Evolutionary conservation across 768 basidiomycete species (phyloP).

Genomic region (Tulasnella sp.): DNA sequence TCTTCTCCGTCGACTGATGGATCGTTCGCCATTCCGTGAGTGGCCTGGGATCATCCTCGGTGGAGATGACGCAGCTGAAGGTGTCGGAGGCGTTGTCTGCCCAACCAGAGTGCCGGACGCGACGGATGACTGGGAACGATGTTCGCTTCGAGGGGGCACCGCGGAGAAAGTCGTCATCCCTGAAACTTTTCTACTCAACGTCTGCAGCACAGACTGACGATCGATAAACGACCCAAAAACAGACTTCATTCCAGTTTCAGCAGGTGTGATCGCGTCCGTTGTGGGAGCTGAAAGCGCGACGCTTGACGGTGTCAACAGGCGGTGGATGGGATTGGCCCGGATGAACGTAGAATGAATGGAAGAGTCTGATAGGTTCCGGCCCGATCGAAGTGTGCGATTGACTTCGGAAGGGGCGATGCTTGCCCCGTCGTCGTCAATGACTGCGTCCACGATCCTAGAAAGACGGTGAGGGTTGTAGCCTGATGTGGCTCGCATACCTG

Average conservation of each 20-base stretch:
- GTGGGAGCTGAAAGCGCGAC: conserved; percentile 22
- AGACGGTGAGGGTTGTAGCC: conserved; percentile 25
- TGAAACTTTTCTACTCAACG: conserved; percentile 27
- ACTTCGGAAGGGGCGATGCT: conserved; percentile 22
- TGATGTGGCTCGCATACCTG: conserved; percentile 5
- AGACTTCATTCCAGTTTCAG: neutral
- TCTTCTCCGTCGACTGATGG: too few species aligned
- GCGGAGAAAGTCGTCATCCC: conserved; percentile 19
- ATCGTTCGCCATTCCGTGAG: too few species aligned
- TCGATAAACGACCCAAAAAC: conserved; percentile 16
- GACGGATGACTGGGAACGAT: neutral
- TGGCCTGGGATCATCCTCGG: conserved; percentile 1
- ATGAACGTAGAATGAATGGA: conserved; percentile 82
- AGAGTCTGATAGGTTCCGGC: conserved; percentile 78
- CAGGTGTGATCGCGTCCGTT: conserved; percentile 4
- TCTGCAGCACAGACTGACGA: conserved; percentile 26
- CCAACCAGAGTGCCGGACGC: neutral
- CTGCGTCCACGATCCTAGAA: conserved; percentile 65
- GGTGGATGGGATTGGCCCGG: conserved; percentile 23
- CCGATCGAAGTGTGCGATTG: conserved; percentile 52
- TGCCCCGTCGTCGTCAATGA: conserved; percentile 40
- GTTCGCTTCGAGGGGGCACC: neutral
- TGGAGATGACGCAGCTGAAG: neutral
- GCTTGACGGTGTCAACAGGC: conserved; percentile 31
- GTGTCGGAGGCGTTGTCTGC: neutral